Evolutionary conservation across 441 rosid genomes (phyloP).

Genomic region (Erodium texanum): DNA sequence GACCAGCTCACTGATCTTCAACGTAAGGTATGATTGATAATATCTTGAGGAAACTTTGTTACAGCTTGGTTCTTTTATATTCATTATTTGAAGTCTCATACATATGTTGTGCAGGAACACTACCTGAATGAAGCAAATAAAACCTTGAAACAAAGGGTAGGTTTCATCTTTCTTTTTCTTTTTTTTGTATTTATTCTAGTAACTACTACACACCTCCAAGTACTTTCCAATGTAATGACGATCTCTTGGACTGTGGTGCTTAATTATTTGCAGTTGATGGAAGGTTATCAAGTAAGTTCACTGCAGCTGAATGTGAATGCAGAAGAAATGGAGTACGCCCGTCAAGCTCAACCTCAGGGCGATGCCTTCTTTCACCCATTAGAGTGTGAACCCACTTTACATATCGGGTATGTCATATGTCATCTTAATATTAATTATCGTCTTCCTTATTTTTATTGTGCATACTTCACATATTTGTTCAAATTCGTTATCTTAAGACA

Average conservation of each 20-base stretch:
- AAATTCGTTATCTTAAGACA: too few relatives aligned
- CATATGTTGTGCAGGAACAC: slow-evolving; percentile 48
- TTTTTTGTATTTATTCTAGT: slow-evolving; percentile 1
- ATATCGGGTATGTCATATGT: slow-evolving; percentile 54
- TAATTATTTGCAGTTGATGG: slow-evolving; percentile 44
- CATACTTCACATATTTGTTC: too few relatives aligned
- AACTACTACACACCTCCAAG: too few relatives aligned
- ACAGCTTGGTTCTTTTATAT: not conserved
- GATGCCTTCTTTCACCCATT: slow-evolving; percentile 74
- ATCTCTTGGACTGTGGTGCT: too few relatives aligned
- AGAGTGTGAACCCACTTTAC: slow-evolving; percentile 87
- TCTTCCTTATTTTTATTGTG: too few relatives aligned
- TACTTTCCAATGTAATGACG: too few relatives aligned
- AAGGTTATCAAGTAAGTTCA: slow-evolving; percentile 67
- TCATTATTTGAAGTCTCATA: not conserved
- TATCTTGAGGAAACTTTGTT: not conserved
- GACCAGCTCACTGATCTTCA: slow-evolving; percentile 94
- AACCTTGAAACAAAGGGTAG: slow-evolving; percentile 76
- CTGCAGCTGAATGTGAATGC: slow-evolving; percentile 54
- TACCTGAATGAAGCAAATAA: slow-evolving; percentile 71
- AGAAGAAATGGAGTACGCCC: slow-evolving; percentile 52
- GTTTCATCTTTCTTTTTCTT: not conserved
- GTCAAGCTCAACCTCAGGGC: slow-evolving; percentile 47
- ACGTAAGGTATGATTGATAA: slow-evolving; percentile 47
- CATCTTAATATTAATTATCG: not conserved